A percentile compares a stretch with the other conserved stretches of the same genome.
Conservation (phyloP, 1,139 yeast species). For the Yamadazyma jaroonii region DNA sequence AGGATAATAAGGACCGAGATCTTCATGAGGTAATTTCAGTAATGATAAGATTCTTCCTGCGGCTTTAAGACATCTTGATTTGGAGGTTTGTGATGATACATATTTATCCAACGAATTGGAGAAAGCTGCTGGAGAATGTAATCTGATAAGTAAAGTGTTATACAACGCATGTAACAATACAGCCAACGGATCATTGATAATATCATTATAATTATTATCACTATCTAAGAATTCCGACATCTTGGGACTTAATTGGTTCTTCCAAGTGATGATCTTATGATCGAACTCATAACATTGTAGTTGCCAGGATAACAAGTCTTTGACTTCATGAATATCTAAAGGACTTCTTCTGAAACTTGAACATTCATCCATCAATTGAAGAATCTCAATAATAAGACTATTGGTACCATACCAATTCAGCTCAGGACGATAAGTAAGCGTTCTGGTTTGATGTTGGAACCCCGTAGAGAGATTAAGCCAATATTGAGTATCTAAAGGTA, state of each 20-base stretch:
- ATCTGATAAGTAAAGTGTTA: constrained; percentile 16
- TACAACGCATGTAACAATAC: constrained; percentile 12
- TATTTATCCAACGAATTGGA: constrained; percentile 14
- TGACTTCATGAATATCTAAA: constrained; percentile 14
- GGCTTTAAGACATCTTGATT: constrained; percentile 12
- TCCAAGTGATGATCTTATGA: constrained; percentile 12
- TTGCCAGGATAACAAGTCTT: constrained; percentile 17
- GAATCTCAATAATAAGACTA: constrained; percentile 13
- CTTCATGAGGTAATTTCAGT: constrained; percentile 9
- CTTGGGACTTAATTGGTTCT: constrained; percentile 8
- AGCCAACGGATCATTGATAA: background rate
- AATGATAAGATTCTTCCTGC: constrained; percentile 11
- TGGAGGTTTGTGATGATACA: constrained; percentile 14
- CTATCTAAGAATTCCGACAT: constrained; percentile 10
- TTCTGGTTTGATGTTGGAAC: constrained; percentile 11
- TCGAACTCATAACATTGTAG: constrained; percentile 16
- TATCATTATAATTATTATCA: constrained; percentile 1
- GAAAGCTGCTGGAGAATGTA: constrained; percentile 17
- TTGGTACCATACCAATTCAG: constrained; percentile 12
- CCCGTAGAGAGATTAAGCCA: constrained; percentile 2
- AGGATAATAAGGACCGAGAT: constrained; percentile 19
- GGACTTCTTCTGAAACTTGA: constrained; percentile 13
- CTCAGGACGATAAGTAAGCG: constrained; percentile 2
- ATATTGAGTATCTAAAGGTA: constrained; percentile 1
- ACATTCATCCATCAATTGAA: constrained; percentile 15